Evolutionary conservation across 2,329 filamentous ascomycete genomes (phyloP), one percentile per base, ranked within the genome.

Genomic region (Plectosphaerella plurivora): DNA sequence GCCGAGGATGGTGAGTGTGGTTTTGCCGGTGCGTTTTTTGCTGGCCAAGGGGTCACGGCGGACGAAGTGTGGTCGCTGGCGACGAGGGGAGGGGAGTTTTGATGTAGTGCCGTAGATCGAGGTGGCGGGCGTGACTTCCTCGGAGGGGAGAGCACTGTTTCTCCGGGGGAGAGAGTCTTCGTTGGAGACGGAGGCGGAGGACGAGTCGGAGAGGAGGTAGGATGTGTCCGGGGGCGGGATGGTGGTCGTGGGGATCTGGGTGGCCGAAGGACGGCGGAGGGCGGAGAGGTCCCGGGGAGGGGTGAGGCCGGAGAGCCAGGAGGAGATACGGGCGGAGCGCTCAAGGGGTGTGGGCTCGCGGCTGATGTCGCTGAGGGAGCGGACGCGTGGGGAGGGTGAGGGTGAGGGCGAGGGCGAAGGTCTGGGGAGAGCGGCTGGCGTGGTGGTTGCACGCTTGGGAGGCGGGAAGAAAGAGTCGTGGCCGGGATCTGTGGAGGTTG

Each of bases 1-100:
- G 47, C 47, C 47, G 20, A 49, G 47, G 14, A 49, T 25, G 35
- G 47, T 49, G 35, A 49, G 35, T 18, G 47, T 49, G 33, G 37
- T 20, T 16, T 41, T 49, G 20, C 33, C 11, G 12, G 16, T 12
- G 35, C 18, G 22, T 22, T 22, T 22, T 22, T 22, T 5, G 16
- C n/a, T 12, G 37, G 15, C 16, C 15, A 15, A 14, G 7, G 37
- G 37, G 14, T 5, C 10, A 8, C 37, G 37, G 37, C 37, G 16
- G 14, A 7, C 15, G 37, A 15, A 41, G 10, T 4, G 28, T 8
- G 37, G 37, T 14, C 15, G 37, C 3, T 12, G 28, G 37, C 37
- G 37, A 39, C 37, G 37, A 9, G 10, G 14, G 15, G 37, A 12
- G 6, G 37, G 10, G 41, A 18, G 41, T 12, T 16, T 16, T 20